These are phyloP conservation scores for Hypoxylon perforatum DNA, from an alignment of 495 filamentous ascomycete species.

Conservation along the genomic window DNA sequence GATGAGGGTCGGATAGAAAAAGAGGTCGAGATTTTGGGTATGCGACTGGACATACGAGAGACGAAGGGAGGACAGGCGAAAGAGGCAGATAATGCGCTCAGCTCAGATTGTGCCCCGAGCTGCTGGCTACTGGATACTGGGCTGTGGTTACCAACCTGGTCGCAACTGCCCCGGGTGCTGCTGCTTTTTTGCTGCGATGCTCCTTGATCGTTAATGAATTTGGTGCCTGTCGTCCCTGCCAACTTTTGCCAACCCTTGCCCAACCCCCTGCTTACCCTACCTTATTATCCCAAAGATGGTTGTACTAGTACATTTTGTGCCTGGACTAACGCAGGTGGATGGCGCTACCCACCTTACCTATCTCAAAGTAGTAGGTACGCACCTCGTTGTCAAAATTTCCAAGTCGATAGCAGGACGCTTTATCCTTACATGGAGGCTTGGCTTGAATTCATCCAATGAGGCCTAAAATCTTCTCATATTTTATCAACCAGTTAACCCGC, in stretches of 20 bases:
- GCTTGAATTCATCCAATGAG: slow-evolving; percentile 29
- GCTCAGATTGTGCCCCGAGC: slow-evolving; percentile 34
- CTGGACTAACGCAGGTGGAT: slow-evolving; percentile 11
- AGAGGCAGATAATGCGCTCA: slow-evolving; percentile 15
- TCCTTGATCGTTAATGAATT: slow-evolving; percentile 31
- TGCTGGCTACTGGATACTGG: slow-evolving; percentile 33
- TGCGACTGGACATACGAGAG: slow-evolving; percentile 28
- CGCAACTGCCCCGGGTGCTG: slow-evolving; percentile 14
- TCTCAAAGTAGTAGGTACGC: slow-evolving; percentile 29
- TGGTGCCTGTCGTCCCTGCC: slow-evolving; percentile 13
- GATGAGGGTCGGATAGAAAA: slow-evolving; percentile 12
- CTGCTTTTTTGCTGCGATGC: slow-evolving; percentile 22
- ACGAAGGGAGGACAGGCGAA: slow-evolving; percentile 8
- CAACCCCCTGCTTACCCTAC: slow-evolving; percentile 18
- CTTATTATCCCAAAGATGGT: background rate
- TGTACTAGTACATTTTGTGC: slow-evolving; percentile 33
- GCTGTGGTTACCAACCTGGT: too few species aligned
- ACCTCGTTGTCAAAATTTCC: slow-evolving; percentile 3
- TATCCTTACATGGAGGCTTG: slow-evolving; percentile 20
- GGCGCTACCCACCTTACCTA: slow-evolving; percentile 7
- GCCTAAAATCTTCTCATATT: slow-evolving; percentile 3
- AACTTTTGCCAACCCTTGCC: too few species aligned
- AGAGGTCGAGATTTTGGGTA: slow-evolving; percentile 33
- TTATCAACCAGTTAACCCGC: slow-evolving; percentile 30
- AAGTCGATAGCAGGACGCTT: slow-evolving; percentile 19